A percentile compares a stretch with the other conserved stretches of the same genome.
Conservation (phyloP, 2,329 filamentous ascomycete genomes). For the Hysterium pulicare region DNA sequence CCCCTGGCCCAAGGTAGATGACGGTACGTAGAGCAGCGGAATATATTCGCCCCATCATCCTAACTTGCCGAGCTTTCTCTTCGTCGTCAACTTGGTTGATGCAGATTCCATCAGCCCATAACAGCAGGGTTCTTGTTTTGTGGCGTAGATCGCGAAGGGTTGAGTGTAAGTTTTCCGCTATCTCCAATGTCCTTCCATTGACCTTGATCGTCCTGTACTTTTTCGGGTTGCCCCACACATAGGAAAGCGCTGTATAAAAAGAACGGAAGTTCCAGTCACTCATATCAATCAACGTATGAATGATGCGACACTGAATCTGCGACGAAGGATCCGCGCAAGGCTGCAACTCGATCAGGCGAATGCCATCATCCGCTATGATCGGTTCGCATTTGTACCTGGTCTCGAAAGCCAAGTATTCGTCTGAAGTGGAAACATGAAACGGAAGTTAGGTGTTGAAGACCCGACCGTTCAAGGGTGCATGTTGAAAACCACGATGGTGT, state of each 20-base stretch:
- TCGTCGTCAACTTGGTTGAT: slow-evolving; percentile 20
- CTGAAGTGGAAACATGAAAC: neutral
- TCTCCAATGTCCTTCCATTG: neutral
- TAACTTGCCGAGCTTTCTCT: slow-evolving; percentile 19
- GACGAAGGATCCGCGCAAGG: neutral
- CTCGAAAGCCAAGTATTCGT: neutral
- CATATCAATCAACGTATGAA: neutral
- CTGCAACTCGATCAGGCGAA: neutral
- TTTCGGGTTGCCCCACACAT: slow-evolving; percentile 2
- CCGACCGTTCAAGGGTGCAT: too few species aligned
- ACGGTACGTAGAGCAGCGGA: slow-evolving; percentile 12
- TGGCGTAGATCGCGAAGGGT: neutral
- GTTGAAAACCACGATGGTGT: too few species aligned
- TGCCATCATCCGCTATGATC: neutral
- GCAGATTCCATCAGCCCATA: slow-evolving; percentile 27
- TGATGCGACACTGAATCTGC: neutral
- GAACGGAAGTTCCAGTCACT: neutral
- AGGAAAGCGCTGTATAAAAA: slow-evolving; percentile 3
- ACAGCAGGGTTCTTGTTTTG: neutral
- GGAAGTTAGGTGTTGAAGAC: neutral
- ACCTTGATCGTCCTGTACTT: neutral
- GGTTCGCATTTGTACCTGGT: neutral
- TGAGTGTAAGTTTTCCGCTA: neutral
- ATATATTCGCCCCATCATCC: slow-evolving; percentile 22
- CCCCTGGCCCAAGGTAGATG: slow-evolving; percentile 15